Evolutionary conservation across 2,329 filamentous ascomycete species (phyloP).

Genomic region (Cladobotryum mycophilum): DNA sequence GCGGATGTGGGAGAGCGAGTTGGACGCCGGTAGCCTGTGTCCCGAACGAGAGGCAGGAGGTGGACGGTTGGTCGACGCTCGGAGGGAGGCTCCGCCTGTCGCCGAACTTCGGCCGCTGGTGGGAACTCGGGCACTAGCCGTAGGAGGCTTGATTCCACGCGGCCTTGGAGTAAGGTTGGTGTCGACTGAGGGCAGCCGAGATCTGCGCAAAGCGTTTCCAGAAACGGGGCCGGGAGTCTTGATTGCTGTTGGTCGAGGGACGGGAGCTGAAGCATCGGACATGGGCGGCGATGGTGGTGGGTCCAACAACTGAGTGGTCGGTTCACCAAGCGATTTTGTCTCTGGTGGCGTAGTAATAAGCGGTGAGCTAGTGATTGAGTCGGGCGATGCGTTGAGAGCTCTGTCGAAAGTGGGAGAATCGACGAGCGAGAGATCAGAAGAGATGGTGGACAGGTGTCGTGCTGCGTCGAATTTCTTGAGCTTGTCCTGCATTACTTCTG

Average conservation of each 20-base stretch:
- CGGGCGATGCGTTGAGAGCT: conserved; percentile 65
- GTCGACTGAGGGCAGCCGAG: conserved; percentile 50
- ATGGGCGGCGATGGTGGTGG: conserved; percentile 92
- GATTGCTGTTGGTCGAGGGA: conserved; percentile 44
- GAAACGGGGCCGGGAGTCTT: conserved; percentile 25
- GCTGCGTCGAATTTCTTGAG: conserved; percentile 63
- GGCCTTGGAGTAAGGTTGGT: conserved; percentile 50
- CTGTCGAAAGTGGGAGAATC: conserved; percentile 69
- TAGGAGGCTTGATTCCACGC: conserved; percentile 24
- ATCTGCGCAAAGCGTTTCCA: conserved; percentile 32
- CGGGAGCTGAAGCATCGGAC: conserved; percentile 70
- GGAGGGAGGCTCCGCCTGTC: conserved; percentile 38
- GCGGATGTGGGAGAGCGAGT: conserved; percentile 86
- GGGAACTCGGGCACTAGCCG: conserved; percentile 1
- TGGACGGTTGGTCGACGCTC: conserved; percentile 40
- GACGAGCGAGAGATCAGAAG: conserved; percentile 55
- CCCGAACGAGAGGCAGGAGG: conserved; percentile 49
- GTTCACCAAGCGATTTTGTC: conserved; percentile 55
- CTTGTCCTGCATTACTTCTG: conserved; percentile 91
- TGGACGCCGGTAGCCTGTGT: conserved; percentile 49
- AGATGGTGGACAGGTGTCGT: conserved; percentile 53
- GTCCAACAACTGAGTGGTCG: conserved; percentile 63
- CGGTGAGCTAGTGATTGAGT: conserved; percentile 84
- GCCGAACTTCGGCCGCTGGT: conserved; percentile 39
- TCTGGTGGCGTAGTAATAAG: conserved; percentile 80